Evolutionary conservation across 192 early-diverging fungal species (phyloP), one percentile per base, ranked within the genome.

Genomic region (Coemansia sp.): DNA sequence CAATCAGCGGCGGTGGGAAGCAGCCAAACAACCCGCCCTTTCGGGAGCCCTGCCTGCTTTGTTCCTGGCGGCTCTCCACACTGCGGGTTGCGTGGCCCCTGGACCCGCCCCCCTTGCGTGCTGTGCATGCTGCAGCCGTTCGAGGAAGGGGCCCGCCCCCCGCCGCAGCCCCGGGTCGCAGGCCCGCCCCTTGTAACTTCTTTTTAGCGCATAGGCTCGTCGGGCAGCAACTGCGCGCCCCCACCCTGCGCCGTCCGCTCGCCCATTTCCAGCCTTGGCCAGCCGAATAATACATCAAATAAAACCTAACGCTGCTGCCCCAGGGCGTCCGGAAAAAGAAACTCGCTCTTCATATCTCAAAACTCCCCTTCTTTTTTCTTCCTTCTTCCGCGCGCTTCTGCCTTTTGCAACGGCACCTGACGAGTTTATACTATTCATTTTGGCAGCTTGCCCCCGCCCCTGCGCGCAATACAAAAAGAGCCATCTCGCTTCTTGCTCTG

Each of bases 281-380:
- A 14, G 30, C 21, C 54, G 45, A 49, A 55, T 64, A 54, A 59
- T 54, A 46, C 64, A 66, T 66, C 64, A 66, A 66, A 66, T 66
- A 66, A 66, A 66, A 59, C 50, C 63, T 51, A 43, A 22, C 25
- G 27, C 27, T 27, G 53, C 31, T 40, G 30, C 43, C 28, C 43
- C 56, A 30, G 43, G 16, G 43, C 16, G 5, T 40, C n/a, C 14
- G 35, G 5, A 40, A 16, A 11, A 16, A 40, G n/a, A 40, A 40
- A 40, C 35, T 60, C 46, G 8, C 33, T 49, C 47, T 60, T 48
- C 51, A 62, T 50, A 21, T 54, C 11, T 52, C 51, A 53, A 52
- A 49, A 46, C 27, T 40, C 29, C 12, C 31, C 22, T 54, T 50
- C 45, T 50, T 46, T 29, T 46, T 29, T 46, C 23, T 45, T 57